phyloP scores from a whole-genome alignment of 306 rosid species.

The Boehmeria nivea region DNA sequence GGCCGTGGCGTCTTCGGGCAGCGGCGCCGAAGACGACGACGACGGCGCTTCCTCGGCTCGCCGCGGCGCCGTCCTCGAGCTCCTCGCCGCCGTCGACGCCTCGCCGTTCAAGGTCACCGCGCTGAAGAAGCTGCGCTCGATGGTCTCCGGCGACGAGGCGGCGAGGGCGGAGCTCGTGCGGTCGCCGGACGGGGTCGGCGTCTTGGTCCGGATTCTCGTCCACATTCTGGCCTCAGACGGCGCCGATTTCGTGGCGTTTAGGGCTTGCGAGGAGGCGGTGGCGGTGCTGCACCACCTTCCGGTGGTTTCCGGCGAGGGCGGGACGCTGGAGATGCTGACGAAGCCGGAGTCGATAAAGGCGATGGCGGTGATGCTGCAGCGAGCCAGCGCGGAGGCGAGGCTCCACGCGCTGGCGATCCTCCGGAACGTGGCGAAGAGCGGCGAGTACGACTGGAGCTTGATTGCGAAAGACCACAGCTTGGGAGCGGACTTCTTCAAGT shows the following conservation, averaged over 20 bases:
- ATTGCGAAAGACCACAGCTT: constrained; percentile 27
- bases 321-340: constrained; percentile 18
- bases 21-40: too few species aligned
- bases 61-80: constrained; percentile 7
- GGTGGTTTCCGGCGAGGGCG: not conserved
- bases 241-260: constrained; percentile 33
- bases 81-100: constrained; percentile 31
- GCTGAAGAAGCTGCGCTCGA: constrained; percentile 39
- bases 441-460: constrained; percentile 31
- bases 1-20: constrained; percentile 9
- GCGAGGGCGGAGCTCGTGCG: constrained; percentile 19
- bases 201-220: constrained; percentile 23
- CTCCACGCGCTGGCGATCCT: constrained; percentile 33
- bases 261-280: constrained; percentile 49
- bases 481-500: constrained; percentile 42
- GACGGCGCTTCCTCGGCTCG: constrained; percentile 14
- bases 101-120: constrained; percentile 51
- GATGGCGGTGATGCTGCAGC: constrained; percentile 35
- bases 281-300: constrained; percentile 35
- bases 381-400: constrained; percentile 41
- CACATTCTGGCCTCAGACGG: constrained; percentile 3
- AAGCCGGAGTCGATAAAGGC: constrained; percentile 30
- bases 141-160: constrained; percentile 23
- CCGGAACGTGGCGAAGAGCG: constrained; percentile 17
- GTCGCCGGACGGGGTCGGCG: constrained; percentile 27